phyloP scores from a whole-genome alignment of 192 early-diverging fungal species.

The Coemansia sp. region DNA sequence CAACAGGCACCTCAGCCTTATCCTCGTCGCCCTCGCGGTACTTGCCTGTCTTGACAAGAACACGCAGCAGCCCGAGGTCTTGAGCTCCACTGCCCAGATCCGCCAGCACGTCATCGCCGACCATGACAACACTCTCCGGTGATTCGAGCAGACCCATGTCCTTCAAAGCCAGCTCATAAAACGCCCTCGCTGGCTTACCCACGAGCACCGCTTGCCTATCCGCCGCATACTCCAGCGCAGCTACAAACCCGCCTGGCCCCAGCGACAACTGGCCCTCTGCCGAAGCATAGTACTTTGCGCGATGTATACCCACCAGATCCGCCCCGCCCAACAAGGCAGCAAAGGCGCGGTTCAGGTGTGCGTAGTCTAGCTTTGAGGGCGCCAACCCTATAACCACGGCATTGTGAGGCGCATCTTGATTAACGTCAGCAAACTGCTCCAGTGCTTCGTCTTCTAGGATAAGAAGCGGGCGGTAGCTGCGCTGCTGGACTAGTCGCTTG shows the following conservation, averaged over 20 bases:
- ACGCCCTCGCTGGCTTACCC: constrained; percentile 78
- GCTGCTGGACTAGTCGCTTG: constrained; percentile 60
- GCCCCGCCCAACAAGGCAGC: constrained; percentile 62
- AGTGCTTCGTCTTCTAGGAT: constrained; percentile 75
- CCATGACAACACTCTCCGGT: constrained; percentile 71
- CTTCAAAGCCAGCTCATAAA: constrained; percentile 78
- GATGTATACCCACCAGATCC: constrained; percentile 82
- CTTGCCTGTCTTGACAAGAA: constrained; percentile 80
- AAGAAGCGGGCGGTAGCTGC: constrained; percentile 67
- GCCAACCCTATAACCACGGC: constrained; percentile 86
- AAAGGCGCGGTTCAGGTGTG: constrained; percentile 78
- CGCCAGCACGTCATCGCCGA: constrained; percentile 85
- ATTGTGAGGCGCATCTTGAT: constrained; percentile 60
- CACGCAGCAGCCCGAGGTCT: constrained; percentile 69
- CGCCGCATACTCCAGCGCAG: constrained; percentile 80
- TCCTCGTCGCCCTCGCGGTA: constrained; percentile 76
- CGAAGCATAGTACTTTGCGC: constrained; percentile 77
- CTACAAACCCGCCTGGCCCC: constrained; percentile 91
- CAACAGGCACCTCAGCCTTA: constrained; percentile 46
- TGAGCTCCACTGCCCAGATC: constrained; percentile 84
- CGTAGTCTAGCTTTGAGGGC: constrained; percentile 57
- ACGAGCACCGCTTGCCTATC: constrained; percentile 69
- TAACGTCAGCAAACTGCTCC: constrained; percentile 70
- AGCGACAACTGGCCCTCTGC: constrained; percentile 62
- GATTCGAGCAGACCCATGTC: constrained; percentile 61